Conservation (phyloP, 257 asterid genomes). For the Craterostigma plantagineum region DNA sequence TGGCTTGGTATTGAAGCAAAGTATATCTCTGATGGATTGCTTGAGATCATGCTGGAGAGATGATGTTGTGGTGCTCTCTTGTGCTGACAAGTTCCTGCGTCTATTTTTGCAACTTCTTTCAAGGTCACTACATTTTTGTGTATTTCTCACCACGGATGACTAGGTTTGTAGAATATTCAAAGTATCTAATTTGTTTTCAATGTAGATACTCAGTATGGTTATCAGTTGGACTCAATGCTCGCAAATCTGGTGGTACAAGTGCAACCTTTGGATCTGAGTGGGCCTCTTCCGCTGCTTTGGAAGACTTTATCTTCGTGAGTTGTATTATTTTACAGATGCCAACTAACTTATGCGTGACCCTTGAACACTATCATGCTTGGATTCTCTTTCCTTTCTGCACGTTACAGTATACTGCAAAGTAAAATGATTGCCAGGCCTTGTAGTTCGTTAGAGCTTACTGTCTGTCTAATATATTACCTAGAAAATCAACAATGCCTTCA, state of each 20-base stretch:
- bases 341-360: too few species aligned
- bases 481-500: too few species aligned
- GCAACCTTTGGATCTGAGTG: conserved; percentile 57
- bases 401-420: too few species aligned
- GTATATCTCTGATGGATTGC: conserved; percentile 64
- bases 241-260: conserved; percentile 40
- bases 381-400: too few species aligned
- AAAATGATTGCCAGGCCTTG: too few species aligned
- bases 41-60: conserved; percentile 89
- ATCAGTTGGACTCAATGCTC: conserved; percentile 64
- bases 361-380: too few species aligned
- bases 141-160: conserved; percentile 2
- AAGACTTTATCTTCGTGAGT: conserved; percentile 66
- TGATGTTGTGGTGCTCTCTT: conserved; percentile 72
- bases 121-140: conserved; percentile 28
- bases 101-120: conserved; percentile 87
- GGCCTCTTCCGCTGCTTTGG: conserved; percentile 78
- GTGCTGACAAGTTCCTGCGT: conserved; percentile 90
- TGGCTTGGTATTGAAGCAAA: conserved; percentile 52
- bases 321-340: background rate
- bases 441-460: too few species aligned
- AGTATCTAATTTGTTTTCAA: conserved; percentile 8
- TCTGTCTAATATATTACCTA: too few species aligned
- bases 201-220: conserved; percentile 80
- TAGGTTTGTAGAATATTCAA: background rate